Conservation (phyloP, 2,329 filamentous ascomycete genomes). For the Chaetomiaceae sp. region DNA sequence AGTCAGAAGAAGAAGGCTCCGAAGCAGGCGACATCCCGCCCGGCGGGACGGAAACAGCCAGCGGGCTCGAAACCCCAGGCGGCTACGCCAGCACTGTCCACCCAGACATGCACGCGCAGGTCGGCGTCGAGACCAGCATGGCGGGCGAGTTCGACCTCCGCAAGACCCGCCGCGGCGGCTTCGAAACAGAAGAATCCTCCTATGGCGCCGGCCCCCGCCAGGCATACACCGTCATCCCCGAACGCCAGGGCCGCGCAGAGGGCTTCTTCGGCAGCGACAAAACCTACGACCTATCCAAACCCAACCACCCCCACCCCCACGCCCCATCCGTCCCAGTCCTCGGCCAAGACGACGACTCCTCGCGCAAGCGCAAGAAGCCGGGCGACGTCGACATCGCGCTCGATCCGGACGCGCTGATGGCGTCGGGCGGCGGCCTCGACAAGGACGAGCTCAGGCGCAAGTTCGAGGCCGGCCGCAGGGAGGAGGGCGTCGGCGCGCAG, state of each 20-base stretch:
- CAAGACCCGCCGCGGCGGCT: conserved; percentile 79
- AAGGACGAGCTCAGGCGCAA: conserved; percentile 77
- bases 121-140: conserved; percentile 66
- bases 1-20: conserved; percentile 54
- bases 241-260: conserved; percentile 76
- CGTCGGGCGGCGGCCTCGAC: conserved; percentile 71
- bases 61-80: conserved; percentile 73
- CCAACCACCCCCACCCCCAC: conserved; percentile 27
- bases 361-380: conserved; percentile 85
- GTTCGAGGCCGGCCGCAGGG: conserved; percentile 68
- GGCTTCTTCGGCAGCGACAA: conserved; percentile 97
- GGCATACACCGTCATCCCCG: conserved; percentile 85
- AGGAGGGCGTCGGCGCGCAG: conserved; percentile 62
- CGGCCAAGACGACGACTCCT: conserved; percentile 56
- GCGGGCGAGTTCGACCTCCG: conserved; percentile 86
- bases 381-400: conserved; percentile 92
- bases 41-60: conserved; percentile 67
- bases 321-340: conserved; percentile 59
- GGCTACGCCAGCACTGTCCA: conserved; percentile 76
- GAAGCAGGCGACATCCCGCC: conserved; percentile 61
- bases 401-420: conserved; percentile 73
- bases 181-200: conserved; percentile 75
- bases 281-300: conserved; percentile 74
- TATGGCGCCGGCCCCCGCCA: conserved; percentile 56
- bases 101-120: conserved; percentile 71